phyloP scores from a whole-genome alignment of 495 filamentous ascomycete species.

The Penicillium daleae region DNA sequence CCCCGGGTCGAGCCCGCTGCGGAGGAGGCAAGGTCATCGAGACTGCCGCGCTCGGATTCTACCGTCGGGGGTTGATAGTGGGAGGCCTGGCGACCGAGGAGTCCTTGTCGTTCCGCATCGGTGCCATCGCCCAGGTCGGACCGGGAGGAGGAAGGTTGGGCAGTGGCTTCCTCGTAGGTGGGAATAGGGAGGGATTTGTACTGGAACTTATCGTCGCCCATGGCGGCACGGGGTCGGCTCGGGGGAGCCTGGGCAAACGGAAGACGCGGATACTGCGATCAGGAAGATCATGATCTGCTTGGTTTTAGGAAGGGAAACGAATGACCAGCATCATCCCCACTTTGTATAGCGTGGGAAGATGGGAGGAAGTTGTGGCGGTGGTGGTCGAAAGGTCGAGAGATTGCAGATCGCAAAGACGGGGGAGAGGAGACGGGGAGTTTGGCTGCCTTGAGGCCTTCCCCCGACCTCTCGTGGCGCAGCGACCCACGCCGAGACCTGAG shows the following conservation, averaged over 20 bases:
- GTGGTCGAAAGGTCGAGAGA: conserved; percentile 11
- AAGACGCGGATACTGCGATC: conserved; percentile 34
- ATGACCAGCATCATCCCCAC: conserved; percentile 39
- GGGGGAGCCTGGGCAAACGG: conserved; percentile 39
- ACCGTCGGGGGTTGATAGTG: conserved; percentile 76
- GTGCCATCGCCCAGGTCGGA: conserved; percentile 63
- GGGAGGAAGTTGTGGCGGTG: conserved; percentile 7
- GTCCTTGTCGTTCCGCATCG: conserved; percentile 64
- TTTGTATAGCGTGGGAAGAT: neutral
- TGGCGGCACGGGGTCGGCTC: conserved; percentile 43
- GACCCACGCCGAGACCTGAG: conserved; percentile 17
- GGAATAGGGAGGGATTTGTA: conserved; percentile 83
- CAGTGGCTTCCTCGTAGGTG: conserved; percentile 89
- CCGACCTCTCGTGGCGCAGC: conserved; percentile 18
- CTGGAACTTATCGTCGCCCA: conserved; percentile 63
- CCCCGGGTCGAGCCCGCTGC: conserved; percentile 45
- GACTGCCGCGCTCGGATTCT: conserved; percentile 67
- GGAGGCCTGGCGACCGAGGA: conserved; percentile 49
- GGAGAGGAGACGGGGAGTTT: conserved; percentile 6
- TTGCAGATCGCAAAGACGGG: conserved; percentile 1
- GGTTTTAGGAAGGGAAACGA: conserved; percentile 34
- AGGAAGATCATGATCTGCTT: conserved; percentile 51
- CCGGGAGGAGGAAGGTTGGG: conserved; percentile 63
- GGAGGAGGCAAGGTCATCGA: conserved; percentile 57
- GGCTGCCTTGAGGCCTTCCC: conserved; percentile 3